Base-by-base conservation (phyloP, 2,329 filamentous ascomycete genomes). In the Colletotrichum nymphaeae region DNA sequence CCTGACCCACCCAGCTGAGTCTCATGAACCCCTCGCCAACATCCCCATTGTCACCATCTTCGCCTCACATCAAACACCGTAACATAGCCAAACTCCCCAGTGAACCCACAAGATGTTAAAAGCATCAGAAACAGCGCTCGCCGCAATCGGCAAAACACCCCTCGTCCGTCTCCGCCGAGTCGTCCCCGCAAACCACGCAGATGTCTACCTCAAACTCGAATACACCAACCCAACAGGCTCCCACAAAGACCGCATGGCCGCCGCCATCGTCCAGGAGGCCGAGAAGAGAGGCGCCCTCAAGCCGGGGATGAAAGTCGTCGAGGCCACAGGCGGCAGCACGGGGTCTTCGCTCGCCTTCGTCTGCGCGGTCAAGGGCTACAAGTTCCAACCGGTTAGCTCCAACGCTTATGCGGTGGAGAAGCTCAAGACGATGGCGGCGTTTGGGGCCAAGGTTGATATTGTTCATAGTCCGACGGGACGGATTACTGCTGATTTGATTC, bases 281-380 rank as follows among this genome's bases (percentile, higher is more conserved):
- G 74, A 75, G 37, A 12, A 5, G 1, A 28, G 46, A 32, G 67
- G 74, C 1, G 26, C 37, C n/a, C 63, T 75, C 8, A 67, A 30
- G 22, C 59, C 63, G 2, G 71, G 59, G 14, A 59, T 55, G 37
- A 68, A 53, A 1, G 70, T 71, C 8, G 63, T 75, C 49, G 74
- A 75, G 26, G 71, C 71, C 28, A 75, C 74, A 3, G 71, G 74
- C 7, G 70, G 71, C 30, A 75, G 71, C 53, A 75, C 74, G 11
- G 74, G 74, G 7, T 69, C 67, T 2, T 75, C 70, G 8, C 63
- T 75, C 5, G 66, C 65, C 22, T 76, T 46, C 35, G 63, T 74
- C 22, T 75, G 73, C 35, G 71, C 78, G 1, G 75, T 79, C 22
- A 78, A 78, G 52, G 74, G 76, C 6, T 81, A 79, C 55, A 77